Evolutionary conservation across 2,329 filamentous ascomycete species (phyloP), one percentile per base, ranked within the genome.

Genomic region (Incumbomyces delicatus): DNA sequence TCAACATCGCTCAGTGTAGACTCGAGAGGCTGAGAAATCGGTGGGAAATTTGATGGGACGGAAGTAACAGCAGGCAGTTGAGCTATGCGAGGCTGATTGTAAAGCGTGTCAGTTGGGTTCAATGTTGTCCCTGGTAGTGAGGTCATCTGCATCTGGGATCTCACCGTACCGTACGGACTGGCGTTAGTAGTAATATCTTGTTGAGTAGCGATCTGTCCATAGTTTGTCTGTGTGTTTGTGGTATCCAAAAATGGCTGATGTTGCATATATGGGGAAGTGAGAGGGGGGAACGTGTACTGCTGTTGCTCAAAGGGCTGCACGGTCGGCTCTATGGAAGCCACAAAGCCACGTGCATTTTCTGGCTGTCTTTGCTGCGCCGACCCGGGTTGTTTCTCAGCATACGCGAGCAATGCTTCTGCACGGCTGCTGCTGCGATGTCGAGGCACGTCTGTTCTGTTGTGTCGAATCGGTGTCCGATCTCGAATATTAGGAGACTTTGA

Each of bases 391-490:
- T 57, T 44, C n/a, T 49, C 39, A 14, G 53, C 50, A 34, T 54
- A 56, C 8, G 55, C 48, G 11, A 53, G 27, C 17, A 57, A 30
- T 45, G 49, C 46, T 27, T 57, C 54, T 30, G 52, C 41, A 16
- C 55, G 46, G 40, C 50, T 55, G 30, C 48, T 51, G 47, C 55
- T 57, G 37, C 49, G 54, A 37, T 42, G 36, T 30, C 53, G 48
- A 14, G 51, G 47, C 2, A 43, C 34, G 20, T 39, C 47, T 8
- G 49, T 41, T 33, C 50, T 37, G 22, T 51, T 42, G 43, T 56
- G 55, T 44, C 50, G 50, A 35, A 57, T 56, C 10, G 55, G 55
- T 6, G 55, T 57, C 17, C 54, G 46, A 33, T 56, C 51, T 40
- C 51, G 49, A 30, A 42, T 29, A 17, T 32, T 42, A 6, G 46